phyloP scores from a whole-genome alignment of 768 basidiomycete species.

The Termitomyces sp. region DNA sequence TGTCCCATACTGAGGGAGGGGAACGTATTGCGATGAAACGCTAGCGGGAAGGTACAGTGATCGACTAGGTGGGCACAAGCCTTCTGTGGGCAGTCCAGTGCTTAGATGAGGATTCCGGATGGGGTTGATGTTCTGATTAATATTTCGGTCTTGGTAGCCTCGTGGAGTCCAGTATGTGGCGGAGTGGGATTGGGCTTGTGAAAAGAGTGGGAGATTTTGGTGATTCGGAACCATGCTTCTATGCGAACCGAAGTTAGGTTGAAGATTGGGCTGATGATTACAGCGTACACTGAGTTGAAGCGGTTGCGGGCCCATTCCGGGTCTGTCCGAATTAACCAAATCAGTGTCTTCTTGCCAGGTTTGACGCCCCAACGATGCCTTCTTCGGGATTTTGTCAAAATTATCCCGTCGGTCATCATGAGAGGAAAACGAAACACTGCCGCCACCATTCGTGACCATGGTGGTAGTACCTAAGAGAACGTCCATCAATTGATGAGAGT shows the following conservation, averaged over 20 bases:
- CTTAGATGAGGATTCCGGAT: background rate
- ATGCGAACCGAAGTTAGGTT: background rate
- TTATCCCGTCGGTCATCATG: background rate
- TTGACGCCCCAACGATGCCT: background rate
- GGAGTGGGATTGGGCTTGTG: background rate
- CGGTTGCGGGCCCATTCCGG: background rate
- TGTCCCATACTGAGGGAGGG: background rate
- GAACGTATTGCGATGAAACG: background rate
- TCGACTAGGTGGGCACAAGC: background rate
- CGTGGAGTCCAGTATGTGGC: slow-evolving; percentile 1
- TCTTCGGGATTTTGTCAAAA: background rate
- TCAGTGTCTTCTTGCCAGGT: slow-evolving; percentile 1
- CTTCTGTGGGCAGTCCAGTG: background rate
- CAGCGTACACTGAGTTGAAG: background rate
- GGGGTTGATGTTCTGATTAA: slow-evolving; percentile 12
- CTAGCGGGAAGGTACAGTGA: background rate
- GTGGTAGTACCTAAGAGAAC: background rate
- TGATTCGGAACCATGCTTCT: no score
- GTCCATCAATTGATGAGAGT: background rate
- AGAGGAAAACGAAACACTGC: background rate
- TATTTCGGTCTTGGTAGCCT: slow-evolving; percentile 8
- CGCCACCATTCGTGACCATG: no score
- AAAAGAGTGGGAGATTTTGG: background rate
- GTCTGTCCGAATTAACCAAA: background rate
- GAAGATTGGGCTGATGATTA: background rate